Base-by-base conservation (phyloP, 805 yeast genomes). In the Metschnikowia vanudenii region DNA sequence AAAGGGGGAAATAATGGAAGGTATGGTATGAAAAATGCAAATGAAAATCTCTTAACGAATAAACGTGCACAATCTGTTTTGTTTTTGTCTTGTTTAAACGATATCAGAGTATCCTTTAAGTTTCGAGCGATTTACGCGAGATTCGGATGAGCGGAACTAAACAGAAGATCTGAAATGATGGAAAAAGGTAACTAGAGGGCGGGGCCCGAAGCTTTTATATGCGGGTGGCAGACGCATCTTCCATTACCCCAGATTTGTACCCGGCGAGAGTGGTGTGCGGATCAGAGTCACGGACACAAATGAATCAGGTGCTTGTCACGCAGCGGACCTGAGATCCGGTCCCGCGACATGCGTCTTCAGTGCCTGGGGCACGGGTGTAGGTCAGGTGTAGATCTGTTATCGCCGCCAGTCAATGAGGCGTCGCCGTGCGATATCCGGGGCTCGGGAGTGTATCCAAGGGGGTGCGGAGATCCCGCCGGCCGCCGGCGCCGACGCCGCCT, bases 251-350 rank as follows among this genome's bases (percentile, higher is more conserved):
- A 40, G 48, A 28, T 45, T 45, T 49, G 42, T 34, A 39, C 50
- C 56, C 54, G 50, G 55, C 56, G 58, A 54, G 49, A 43, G 54
- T 37, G 18, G 51, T 38, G 33, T 38, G 36, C 51, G 39, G 47
- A 36, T 35, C 53, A 41, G 58, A 51, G 56, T 55, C 57, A 53
- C 24, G 24, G 24, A 8, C 8, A 8, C 8, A 22, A 22, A 17
- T 29, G 38, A 11, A 14, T 22, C 18, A n/a, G 14, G 37, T 24
- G 51, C 53, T 43, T 46, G 55, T 48, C 48, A 49, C 40, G 37
- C 31, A 20, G 28, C 18, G 37, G 36, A 16, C 17, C 18, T 17
- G 29, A 44, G 18, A 20, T 45, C 43, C 47, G 47, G 28, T 22
- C 24, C 24, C 24, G 24, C 24, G 24, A 22, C 24, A 22, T 22